Conservation (phyloP, 2,329 filamentous ascomycete species). For the Plectosphaerella sp. region DNA sequence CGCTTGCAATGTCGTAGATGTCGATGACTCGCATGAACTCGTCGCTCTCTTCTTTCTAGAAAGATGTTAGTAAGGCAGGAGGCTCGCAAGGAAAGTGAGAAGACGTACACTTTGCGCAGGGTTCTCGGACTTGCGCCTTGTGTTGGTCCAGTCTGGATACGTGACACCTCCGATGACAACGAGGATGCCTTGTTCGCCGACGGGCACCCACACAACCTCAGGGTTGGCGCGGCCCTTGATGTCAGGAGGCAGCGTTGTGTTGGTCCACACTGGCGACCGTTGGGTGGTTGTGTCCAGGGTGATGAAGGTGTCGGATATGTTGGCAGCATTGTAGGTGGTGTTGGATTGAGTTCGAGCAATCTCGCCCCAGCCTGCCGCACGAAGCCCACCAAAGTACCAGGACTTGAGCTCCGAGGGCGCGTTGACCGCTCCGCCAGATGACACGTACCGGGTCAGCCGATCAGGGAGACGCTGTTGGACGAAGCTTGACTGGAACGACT, state of each 20-base stretch:
- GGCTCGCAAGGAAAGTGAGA: conserved; percentile 9
- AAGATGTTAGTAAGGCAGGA: conserved; percentile 3
- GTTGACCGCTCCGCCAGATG: conserved; percentile 59
- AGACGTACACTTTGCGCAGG: conserved; percentile 33
- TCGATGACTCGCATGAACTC: conserved; percentile 69
- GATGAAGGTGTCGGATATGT: conserved; percentile 53
- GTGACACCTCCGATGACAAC: conserved; percentile 73
- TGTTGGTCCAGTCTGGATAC: conserved; percentile 44
- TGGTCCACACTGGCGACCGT: conserved; percentile 48
- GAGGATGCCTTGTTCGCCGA: conserved; percentile 70
- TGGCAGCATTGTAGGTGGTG: conserved; percentile 29
- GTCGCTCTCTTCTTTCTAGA: conserved; percentile 58
- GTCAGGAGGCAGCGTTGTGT: conserved; percentile 43
- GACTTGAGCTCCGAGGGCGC: conserved; percentile 67
- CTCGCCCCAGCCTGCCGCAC: conserved; percentile 41
- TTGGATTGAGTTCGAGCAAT: conserved; percentile 35
- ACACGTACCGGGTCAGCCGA: conserved; percentile 55
- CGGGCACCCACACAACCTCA: conserved; percentile 72
- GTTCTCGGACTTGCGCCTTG: conserved; percentile 21
- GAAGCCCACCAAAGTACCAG: conserved; percentile 67
- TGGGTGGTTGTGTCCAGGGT: conserved; percentile 54
- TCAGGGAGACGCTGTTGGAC: conserved; percentile 31
- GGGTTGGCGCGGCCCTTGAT: conserved; percentile 56
- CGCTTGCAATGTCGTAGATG: conserved; percentile 68
- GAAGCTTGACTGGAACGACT: conserved; percentile 38